A percentile compares a stretch with the other conserved stretches of the same genome.
Conservation (phyloP, 2,329 filamentous ascomycete genomes). For the Fusarium vanettenii region DNA sequence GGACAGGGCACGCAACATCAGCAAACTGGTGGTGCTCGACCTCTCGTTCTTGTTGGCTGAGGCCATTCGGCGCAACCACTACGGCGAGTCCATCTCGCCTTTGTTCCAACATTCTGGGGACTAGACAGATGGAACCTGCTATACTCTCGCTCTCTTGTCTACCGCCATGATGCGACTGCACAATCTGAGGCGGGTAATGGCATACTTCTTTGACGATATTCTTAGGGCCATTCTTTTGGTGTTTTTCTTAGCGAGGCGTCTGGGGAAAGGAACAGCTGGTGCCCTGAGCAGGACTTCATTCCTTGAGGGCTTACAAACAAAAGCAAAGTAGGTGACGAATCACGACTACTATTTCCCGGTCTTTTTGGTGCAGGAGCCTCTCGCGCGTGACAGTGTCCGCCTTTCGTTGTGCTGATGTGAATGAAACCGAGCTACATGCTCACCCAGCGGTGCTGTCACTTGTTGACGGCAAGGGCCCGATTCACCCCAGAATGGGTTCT, state of each 20-base stretch:
- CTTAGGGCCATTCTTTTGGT: slow-evolving; percentile 28
- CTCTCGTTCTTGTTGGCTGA: slow-evolving; percentile 89
- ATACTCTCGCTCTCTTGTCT: slow-evolving; percentile 13
- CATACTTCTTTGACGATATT: slow-evolving; percentile 27
- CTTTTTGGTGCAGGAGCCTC: slow-evolving; percentile 15
- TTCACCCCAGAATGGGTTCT: slow-evolving; percentile 76
- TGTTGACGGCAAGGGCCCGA: slow-evolving; percentile 78
- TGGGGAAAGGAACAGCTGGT: slow-evolving; percentile 40
- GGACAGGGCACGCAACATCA: slow-evolving; percentile 75
- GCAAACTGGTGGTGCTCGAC: slow-evolving; percentile 90
- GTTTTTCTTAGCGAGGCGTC: slow-evolving; percentile 52
- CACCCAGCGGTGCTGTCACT: slow-evolving; percentile 78
- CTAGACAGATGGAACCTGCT: slow-evolving; percentile 47
- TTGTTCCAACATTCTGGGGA: slow-evolving; percentile 76
- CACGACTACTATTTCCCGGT: slow-evolving; percentile 34
- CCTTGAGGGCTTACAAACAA: slow-evolving; percentile 23
- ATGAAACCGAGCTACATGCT: slow-evolving; percentile 4
- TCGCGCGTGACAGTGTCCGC: slow-evolving; percentile 12
- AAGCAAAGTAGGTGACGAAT: slow-evolving; percentile 44
- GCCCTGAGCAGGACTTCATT: slow-evolving; percentile 22
- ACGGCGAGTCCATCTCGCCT: slow-evolving; percentile 84
- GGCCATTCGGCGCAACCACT: slow-evolving; percentile 94
- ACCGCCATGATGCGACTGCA: slow-evolving; percentile 14
- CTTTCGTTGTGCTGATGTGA: slow-evolving; percentile 12
- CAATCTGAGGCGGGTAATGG: slow-evolving; percentile 1